Evolutionary conservation across 768 basidiomycete genomes (phyloP), one percentile per base, ranked within the genome.

Genomic region (Pisolithus orientalis): DNA sequence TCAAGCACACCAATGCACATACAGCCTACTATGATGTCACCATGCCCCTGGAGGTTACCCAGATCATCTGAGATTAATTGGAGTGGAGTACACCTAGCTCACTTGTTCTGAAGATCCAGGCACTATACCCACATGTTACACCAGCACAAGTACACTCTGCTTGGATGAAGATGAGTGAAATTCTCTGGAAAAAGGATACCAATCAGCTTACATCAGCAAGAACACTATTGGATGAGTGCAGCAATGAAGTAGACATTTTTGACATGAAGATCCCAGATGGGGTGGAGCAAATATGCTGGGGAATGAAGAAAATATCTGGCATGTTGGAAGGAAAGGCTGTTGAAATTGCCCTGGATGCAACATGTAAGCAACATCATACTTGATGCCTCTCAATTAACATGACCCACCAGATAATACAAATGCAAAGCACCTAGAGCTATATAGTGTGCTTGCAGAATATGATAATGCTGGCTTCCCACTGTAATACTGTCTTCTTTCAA

Each of bases 1-100:
- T 48, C 8, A 27, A 72, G 72, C 16, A 63, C 76, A 24, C 7
- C 70, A 75, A 37, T 70, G 77, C 67, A 72, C 77, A 78, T 52
- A 72, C 73, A 57, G 70, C 75, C 9, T 76, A 76, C 50, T 66
- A 39, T 43, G 39, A 50, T 3, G 7, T 67, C 16, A 69, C 69
- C 38, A 57, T 73, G 1, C 70, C 72, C 17, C 69, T 70, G 1
- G 72, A 72, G 32, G 65, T 70, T 38, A 63, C 57, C 3, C 51
- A 58, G 13, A 59, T 66, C 9, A 66, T 73, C 16, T 68, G 64
- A 62, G 66, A 70, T 7, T 55, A 62, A 32, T 49, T 61, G 2
- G 59, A 50, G 39, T 43, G 61, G 58, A 49, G 45, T 2, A 65
- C 61, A n/a, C 67, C 65, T 14, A 55, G 39, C 4, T 42, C 59